Percentiles rank a stretch among this genome's conserved stretches.
These are phyloP conservation scores for Fusarium sp. DNA, from an alignment of 2,329 filamentous ascomycete genomes.

Conservation along the genomic window DNA sequence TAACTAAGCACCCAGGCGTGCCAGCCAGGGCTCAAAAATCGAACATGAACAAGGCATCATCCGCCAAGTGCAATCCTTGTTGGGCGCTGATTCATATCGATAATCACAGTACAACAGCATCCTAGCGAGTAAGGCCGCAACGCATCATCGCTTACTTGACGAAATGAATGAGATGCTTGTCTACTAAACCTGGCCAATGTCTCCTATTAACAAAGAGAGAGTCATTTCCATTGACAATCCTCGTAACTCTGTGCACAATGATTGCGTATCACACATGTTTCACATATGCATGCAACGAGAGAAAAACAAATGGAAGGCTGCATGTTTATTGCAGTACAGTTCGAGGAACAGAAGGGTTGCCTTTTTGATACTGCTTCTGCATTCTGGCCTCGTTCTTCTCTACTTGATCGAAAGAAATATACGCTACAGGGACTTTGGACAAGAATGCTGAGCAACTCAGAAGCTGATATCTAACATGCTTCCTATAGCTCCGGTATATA, in stretches of 20 bases:
- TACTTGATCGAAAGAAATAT: background rate
- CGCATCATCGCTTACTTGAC: conserved; percentile 12
- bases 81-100: background rate
- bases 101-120: background rate
- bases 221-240: background rate
- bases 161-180: conserved; percentile 5
- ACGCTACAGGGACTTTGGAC: background rate
- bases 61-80: conserved; percentile 18
- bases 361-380: background rate
- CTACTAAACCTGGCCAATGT: background rate
- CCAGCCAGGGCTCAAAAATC: background rate
- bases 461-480: background rate
- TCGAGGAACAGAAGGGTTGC: background rate
- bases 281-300: conserved; percentile 11
- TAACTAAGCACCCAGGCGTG: background rate
- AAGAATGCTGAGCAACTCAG: background rate
- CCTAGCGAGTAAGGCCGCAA: conserved; percentile 33
- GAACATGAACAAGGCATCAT: background rate
- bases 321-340: conserved; percentile 4
- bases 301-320: conserved; percentile 15
- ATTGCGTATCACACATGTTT: conserved; percentile 27
- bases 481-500: no score
- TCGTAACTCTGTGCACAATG: conserved; percentile 5
- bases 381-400: background rate
- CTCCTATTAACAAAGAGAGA: background rate